Evolutionary conservation across 1,284 basidiomycete genomes (phyloP).

Genomic region (Cryptococcus floricola): DNA sequence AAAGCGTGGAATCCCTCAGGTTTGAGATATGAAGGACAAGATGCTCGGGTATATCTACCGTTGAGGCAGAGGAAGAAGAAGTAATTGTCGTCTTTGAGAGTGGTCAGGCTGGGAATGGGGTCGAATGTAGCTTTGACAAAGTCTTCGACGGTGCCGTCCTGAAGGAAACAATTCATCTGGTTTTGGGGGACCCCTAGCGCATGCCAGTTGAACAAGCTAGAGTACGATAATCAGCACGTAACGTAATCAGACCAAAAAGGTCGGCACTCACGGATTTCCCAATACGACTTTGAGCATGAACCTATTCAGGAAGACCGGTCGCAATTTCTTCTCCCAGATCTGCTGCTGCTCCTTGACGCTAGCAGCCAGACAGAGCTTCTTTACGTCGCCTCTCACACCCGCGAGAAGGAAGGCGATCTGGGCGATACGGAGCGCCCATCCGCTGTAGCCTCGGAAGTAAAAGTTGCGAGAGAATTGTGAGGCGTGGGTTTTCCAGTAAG

Average conservation of each 20-base stretch:
- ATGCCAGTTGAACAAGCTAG: conserved; percentile 69
- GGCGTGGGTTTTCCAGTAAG: conserved; percentile 66
- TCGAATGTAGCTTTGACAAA: conserved; percentile 64
- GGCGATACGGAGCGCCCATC: conserved; percentile 66
- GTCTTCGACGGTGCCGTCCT: conserved; percentile 61
- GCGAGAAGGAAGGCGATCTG: conserved; percentile 60
- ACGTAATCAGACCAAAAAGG: not conserved
- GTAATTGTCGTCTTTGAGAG: conserved; percentile 61
- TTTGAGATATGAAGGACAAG: conserved; percentile 70
- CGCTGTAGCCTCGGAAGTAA: conserved; percentile 71
- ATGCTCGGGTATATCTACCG: conserved; percentile 63
- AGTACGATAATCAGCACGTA: conserved; percentile 28
- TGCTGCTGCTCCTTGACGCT: conserved; percentile 61
- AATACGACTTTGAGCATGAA: conserved; percentile 60
- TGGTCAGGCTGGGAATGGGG: conserved; percentile 57
- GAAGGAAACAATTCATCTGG: conserved; percentile 65
- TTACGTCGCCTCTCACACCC: conserved; percentile 60
- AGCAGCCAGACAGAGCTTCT: conserved; percentile 58
- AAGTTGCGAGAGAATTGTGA: conserved; percentile 63
- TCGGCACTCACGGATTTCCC: conserved; percentile 52
- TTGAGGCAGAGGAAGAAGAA: conserved; percentile 66
- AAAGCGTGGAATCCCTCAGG: conserved; percentile 61
- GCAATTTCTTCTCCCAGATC: conserved; percentile 62
- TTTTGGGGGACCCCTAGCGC: conserved; percentile 73
- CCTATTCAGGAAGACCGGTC: conserved; percentile 65